Percentiles rank a stretch among this genome's conserved stretches.
These are phyloP conservation scores for Lodderomyces margitis DNA, from an alignment of 1,139 yeast genomes.

Conservation along the genomic window DNA sequence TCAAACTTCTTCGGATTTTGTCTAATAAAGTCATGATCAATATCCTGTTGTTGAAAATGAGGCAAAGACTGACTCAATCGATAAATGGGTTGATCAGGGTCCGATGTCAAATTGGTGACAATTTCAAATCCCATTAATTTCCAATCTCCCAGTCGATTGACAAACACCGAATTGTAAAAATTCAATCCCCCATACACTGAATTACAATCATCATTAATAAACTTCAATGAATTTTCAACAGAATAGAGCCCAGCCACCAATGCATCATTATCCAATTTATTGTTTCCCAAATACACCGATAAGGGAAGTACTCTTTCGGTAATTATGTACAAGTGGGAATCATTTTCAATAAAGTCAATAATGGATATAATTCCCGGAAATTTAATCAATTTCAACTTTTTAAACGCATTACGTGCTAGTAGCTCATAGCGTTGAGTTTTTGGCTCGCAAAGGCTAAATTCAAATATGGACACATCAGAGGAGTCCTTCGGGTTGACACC, in stretches of 20 bases:
- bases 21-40: constrained; percentile 13
- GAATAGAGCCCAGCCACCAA: constrained; percentile 60
- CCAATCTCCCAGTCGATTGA: constrained; percentile 76
- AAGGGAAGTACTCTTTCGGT: constrained; percentile 79
- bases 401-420: constrained; percentile 63
- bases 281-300: constrained; percentile 27
- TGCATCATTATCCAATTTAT: constrained; percentile 30
- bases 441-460: constrained; percentile 52
- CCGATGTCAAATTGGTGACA: constrained; percentile 50
- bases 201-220: constrained; percentile 61
- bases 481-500: constrained; percentile 45
- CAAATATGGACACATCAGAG: constrained; percentile 56
- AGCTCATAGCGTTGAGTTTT: constrained; percentile 22
- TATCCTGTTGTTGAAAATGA: constrained; percentile 3
- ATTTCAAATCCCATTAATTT: constrained; percentile 81
- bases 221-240: constrained; percentile 54
- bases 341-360: constrained; percentile 69
- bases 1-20: constrained; percentile 58
- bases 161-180: constrained; percentile 52
- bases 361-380: constrained; percentile 76
- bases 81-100: constrained; percentile 49
- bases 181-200: constrained; percentile 68
- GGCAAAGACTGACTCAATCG: constrained; percentile 19
- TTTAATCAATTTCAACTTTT: constrained; percentile 63
- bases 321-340: constrained; percentile 59